Base-by-base conservation (phyloP, 2,329 filamentous ascomycete genomes). In the Microcyclosporella mali region DNA sequence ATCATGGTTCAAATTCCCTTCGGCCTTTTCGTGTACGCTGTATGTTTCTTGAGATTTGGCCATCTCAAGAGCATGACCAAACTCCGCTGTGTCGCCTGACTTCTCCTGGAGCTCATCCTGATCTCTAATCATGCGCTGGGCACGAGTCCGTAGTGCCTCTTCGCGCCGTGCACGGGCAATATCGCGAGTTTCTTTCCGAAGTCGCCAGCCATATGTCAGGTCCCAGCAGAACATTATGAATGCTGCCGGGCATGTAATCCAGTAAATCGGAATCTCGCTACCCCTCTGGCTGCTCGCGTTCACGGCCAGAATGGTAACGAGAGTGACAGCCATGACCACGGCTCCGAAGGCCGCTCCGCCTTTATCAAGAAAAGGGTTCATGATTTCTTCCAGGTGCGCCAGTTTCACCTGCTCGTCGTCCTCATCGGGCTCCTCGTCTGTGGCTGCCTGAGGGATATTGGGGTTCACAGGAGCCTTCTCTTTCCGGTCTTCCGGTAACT, bases 311-410 rank as follows among this genome's bases (percentile, higher is more conserved):
- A 88, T 67, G 0, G 81, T 80, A 43, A 85, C 67, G 18, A 88
- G 70, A 0, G 82, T 84, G 0, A 70, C 71, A 1, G 79, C 72
- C 81, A 88, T 86, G 42, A 87, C 69, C 4, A 78, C 50, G 0
- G 73, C 78, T 1, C 82, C 82, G 42, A 85, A 81, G 0, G 69
- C 67, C 0, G 84, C 84, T 7, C 82, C 78, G 2, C 69, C 66
- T 50, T 78, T 83, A 56, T 88, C 83, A 0, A 87, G 61, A 45
- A 82, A 87, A 0, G 84, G 84, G 50, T 87, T 85, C 74, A 87
- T 77, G 54, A 87, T 84, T 55, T 87, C 82, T 49, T 84, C 81
- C 0, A 87, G 71, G 0, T 79, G 79, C 0, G 35, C 37, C 0
- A 75, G 62, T 49, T 82, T 74, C 2, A 65, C 70, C 44, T 77